Percentiles rank a stretch among this genome's conserved stretches.
Evolutionary conservation across 306 rosid genomes (phyloP).

Genomic region (Casuarina glauca): DNA sequence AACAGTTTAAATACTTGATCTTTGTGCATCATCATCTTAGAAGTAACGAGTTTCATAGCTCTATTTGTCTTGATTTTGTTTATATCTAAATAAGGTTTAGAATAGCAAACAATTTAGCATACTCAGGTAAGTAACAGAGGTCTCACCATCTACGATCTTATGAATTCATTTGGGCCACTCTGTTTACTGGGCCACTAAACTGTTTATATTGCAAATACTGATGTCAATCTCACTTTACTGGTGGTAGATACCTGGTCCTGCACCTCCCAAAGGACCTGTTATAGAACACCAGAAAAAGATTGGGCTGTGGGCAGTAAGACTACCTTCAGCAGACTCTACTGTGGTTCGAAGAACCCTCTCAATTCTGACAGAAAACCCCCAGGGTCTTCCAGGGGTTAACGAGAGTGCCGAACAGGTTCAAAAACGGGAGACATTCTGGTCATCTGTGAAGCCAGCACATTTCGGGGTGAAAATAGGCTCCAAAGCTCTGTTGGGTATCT

Average conservation of each 20-base stretch:
- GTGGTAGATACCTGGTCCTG: conserved; percentile 74
- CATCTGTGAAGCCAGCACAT: conserved; percentile 71
- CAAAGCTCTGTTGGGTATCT: conserved; percentile 55
- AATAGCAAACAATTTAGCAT: no score
- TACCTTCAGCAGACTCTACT: conserved; percentile 81
- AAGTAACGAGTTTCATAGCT: no score
- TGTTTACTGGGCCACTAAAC: no score
- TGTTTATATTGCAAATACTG: not conserved
- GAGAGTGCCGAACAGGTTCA: conserved; percentile 51
- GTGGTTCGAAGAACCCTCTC: conserved; percentile 71
- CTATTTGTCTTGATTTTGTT: no score
- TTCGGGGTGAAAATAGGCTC: conserved; percentile 71
- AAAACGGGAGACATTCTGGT: conserved; percentile 68
- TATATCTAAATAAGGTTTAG: no score
- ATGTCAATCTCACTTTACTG: conserved; percentile 18
- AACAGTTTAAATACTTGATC: no score
- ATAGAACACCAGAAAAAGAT: conserved; percentile 69
- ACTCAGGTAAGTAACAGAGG: no score
- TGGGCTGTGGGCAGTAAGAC: conserved; percentile 66
- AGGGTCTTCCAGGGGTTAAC: conserved; percentile 65
- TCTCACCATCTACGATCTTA: no score
- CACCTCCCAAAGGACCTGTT: conserved; percentile 52
- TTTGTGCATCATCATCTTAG: no score
- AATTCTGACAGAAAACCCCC: conserved; percentile 57
- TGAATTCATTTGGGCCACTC: not conserved